Conservation (phyloP, 2,329 filamentous ascomycete genomes). For the Phialophora verrucosa region DNA sequence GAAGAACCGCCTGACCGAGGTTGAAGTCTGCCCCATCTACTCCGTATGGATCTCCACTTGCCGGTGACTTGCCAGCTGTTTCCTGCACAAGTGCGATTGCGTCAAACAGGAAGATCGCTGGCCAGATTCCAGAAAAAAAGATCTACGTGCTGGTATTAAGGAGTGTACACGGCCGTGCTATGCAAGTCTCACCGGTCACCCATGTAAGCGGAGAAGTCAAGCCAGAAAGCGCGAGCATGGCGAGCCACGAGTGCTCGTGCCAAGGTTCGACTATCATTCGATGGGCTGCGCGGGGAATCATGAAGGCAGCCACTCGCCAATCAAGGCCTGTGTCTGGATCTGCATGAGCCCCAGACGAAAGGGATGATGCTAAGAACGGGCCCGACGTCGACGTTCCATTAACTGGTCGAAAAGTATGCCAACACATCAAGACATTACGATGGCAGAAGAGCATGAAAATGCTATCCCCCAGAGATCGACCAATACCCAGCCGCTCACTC, state of each 20-base stretch:
- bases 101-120: conserved; percentile 27
- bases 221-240: conserved; percentile 21
- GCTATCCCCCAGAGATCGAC: conserved; percentile 29
- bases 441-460: conserved; percentile 32
- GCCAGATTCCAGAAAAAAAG: conserved; percentile 13
- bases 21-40: conserved; percentile 11
- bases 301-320: conserved; percentile 25
- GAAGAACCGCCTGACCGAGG: conserved; percentile 3
- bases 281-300: conserved; percentile 28
- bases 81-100: conserved; percentile 23
- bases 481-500: conserved; percentile 35
- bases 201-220: conserved; percentile 25
- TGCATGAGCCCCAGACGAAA: conserved; percentile 30
- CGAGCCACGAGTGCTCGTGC: conserved; percentile 14
- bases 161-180: conserved; percentile 7
- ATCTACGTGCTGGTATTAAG: not conserved
- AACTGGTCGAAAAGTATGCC: conserved; percentile 39
- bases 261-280: conserved; percentile 13
- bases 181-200: conserved; percentile 33
- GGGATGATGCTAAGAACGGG: conserved; percentile 32
- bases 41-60: conserved; percentile 30
- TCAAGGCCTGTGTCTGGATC: conserved; percentile 33
- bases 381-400: conserved; percentile 35
- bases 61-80: conserved; percentile 33
- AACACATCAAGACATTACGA: conserved; percentile 41